Percentiles rank a stretch among this genome's conserved stretches.
These are phyloP conservation scores for Quercus cerris DNA, from an alignment of 306 rosid genomes.

Conservation along the genomic window DNA sequence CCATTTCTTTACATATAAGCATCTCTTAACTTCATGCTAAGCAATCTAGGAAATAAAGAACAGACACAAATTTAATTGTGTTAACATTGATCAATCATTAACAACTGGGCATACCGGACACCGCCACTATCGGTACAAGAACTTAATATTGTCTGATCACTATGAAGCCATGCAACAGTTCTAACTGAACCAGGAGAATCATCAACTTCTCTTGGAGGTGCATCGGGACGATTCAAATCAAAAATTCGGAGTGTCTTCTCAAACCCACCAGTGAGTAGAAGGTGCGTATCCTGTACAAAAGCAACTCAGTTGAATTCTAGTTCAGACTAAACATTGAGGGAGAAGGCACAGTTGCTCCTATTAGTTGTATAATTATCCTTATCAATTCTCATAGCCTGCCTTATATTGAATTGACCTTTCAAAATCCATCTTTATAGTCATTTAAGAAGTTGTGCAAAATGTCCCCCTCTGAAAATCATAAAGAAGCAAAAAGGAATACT, in stretches of 20 bases:
- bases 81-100: too few species aligned
- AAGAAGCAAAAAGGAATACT: not conserved
- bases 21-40: too few species aligned
- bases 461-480: not conserved
- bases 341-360: not conserved
- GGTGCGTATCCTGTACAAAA: conserved; percentile 68
- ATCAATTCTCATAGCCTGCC: too few species aligned
- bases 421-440: too few species aligned
- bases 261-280: conserved; percentile 86
- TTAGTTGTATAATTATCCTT: too few species aligned
- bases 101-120: conserved; percentile 56
- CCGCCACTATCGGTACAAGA: conserved; percentile 96
- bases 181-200: conserved; percentile 94
- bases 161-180: conserved; percentile 95
- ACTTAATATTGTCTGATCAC: conserved; percentile 94
- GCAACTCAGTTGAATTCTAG: too few species aligned
- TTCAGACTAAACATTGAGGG: not conserved
- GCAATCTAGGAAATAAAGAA: too few species aligned
- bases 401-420: too few species aligned
- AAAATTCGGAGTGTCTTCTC: conserved; percentile 89
- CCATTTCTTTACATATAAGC: too few species aligned
- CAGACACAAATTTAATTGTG: too few species aligned
- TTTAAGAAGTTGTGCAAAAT: too few species aligned
- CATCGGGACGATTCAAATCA: conserved; percentile 94
- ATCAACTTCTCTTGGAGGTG: conserved; percentile 90